Conservation (phyloP, 179 eudicot species). For the Sideroxylon spinosum region DNA sequence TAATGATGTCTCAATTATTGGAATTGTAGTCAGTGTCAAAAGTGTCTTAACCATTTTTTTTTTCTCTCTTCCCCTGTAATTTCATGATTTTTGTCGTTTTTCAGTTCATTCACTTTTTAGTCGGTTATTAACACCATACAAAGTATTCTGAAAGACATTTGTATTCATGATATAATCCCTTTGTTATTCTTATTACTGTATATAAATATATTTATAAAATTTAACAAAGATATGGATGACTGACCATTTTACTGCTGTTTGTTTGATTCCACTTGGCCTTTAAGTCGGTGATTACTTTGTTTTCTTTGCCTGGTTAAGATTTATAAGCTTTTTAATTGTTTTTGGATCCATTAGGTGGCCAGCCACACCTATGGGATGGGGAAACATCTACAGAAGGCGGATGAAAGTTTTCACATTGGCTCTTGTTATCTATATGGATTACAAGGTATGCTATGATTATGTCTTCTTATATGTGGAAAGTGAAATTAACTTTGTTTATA, state of each 20-base stretch:
- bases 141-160: neutral
- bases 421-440: constrained; percentile 62
- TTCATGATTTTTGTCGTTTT: neutral
- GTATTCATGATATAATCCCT: neutral
- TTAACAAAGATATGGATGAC: neutral
- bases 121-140: neutral
- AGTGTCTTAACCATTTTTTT: neutral
- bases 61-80: neutral
- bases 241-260: too few relatives aligned
- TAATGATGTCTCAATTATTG: neutral
- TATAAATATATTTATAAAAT: neutral
- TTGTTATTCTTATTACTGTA: too few relatives aligned
- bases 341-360: neutral
- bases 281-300: neutral
- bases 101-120: neutral
- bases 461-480: neutral
- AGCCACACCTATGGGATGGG: constrained; percentile 56
- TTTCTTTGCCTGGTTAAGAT: neutral
- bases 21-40: neutral
- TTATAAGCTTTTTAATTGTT: neutral
- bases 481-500: neutral
- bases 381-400: constrained; percentile 60
- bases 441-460: constrained; percentile 45
- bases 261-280: neutral
- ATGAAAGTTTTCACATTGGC: constrained; percentile 68